Percentiles rank a stretch among this genome's conserved stretches.
Conservation (phyloP, 2,329 filamentous ascomycete genomes). For the Nemania sp. region DNA sequence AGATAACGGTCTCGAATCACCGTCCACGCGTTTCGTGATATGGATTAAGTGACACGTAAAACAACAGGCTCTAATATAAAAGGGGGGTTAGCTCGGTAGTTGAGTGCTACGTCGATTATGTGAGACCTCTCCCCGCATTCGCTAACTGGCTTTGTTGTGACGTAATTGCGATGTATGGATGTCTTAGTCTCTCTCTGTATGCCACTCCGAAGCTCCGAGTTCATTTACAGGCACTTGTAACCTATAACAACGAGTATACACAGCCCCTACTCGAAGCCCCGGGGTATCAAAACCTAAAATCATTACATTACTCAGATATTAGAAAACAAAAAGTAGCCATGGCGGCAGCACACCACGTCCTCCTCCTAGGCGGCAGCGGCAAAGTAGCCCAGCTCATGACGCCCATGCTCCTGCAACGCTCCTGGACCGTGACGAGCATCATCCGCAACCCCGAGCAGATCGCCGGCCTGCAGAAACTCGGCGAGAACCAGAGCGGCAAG, state of each 20-base stretch:
- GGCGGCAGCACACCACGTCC: constrained; percentile 61
- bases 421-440: constrained; percentile 82
- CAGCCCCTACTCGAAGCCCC: not conserved
- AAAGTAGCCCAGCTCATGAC: constrained; percentile 81
- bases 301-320: not conserved
- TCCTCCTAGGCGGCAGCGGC: constrained; percentile 85
- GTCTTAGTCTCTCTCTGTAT: not conserved
- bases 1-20: not conserved
- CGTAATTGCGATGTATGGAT: constrained; percentile 29
- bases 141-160: constrained; percentile 9
- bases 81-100: not conserved
- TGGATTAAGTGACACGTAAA: not conserved
- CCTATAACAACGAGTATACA: not conserved
- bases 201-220: constrained; percentile 24
- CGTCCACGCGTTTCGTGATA: not conserved
- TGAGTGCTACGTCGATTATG: not conserved
- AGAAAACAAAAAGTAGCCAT: not conserved
- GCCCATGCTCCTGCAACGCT: constrained; percentile 77
- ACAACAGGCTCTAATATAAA: not conserved
- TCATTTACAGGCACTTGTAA: not conserved
- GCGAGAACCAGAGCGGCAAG: constrained; percentile 68
- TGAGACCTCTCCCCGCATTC: constrained; percentile 23
- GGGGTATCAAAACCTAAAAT: not conserved
- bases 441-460: constrained; percentile 80
- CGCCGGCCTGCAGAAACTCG: constrained; percentile 71